These are phyloP conservation scores for Batkoa obscura DNA, from an alignment of 371 early-diverging fungal genomes.

Conservation along the genomic window DNA sequence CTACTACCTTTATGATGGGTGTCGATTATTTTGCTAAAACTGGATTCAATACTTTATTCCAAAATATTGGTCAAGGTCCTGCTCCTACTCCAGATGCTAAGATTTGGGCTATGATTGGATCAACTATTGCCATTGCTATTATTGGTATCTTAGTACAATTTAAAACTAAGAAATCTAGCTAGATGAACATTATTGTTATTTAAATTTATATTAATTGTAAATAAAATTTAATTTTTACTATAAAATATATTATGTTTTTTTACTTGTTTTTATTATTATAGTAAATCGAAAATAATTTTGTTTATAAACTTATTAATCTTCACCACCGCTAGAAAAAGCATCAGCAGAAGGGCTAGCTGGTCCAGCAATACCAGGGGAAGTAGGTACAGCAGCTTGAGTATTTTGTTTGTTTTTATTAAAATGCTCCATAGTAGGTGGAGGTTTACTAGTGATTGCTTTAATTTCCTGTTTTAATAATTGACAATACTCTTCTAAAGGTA, in stretches of 20 bases:
- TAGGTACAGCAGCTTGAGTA: no score
- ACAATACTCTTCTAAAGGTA: slow-evolving; percentile 18
- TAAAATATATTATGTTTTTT: no score
- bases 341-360: no score
- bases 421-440: no score
- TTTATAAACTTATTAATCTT: no score
- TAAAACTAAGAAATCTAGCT: background rate
- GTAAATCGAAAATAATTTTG: no score
- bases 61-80: background rate
- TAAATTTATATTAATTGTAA: no score
- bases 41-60: background rate
- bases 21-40: background rate
- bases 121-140: background rate
- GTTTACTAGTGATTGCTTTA: slow-evolving; percentile 9
- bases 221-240: no score
- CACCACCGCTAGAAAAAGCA: no score
- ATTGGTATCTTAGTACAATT: background rate
- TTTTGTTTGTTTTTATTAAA: no score
- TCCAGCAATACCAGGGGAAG: no score
- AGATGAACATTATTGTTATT: background rate
- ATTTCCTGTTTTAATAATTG: slow-evolving; percentile 13
- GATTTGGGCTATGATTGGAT: background rate
- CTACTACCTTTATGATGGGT: background rate
- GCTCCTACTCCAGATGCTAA: background rate
- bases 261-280: no score